These are phyloP conservation scores for Candida taoyuanica DNA, from an alignment of 805 yeast genomes.

Conservation along the genomic window DNA sequence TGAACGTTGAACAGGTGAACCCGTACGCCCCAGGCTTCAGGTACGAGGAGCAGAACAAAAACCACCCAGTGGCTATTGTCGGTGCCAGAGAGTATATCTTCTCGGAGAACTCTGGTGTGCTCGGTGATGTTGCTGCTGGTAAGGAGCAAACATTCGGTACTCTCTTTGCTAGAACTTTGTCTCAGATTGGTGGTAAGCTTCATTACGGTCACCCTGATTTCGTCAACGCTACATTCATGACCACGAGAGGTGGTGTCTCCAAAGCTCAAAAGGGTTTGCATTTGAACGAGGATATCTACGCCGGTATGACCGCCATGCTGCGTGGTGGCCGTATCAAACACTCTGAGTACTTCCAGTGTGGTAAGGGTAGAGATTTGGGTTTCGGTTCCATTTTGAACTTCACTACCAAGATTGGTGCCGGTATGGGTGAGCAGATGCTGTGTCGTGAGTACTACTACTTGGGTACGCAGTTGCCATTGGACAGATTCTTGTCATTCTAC, in stretches of 20 bases:
- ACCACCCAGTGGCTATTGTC: constrained; percentile 74
- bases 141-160: constrained; percentile 90
- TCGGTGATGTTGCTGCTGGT: constrained; percentile 90
- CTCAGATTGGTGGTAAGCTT: constrained; percentile 80
- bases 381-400: constrained; percentile 82
- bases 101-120: constrained; percentile 79
- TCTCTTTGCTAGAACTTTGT: constrained; percentile 73
- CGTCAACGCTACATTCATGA: constrained; percentile 69
- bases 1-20: constrained; percentile 68
- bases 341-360: constrained; percentile 85
- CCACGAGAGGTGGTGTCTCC: constrained; percentile 84
- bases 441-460: constrained; percentile 79
- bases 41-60: constrained; percentile 44
- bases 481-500: constrained; percentile 76
- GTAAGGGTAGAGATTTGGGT: constrained; percentile 87
- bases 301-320: constrained; percentile 78
- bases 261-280: constrained; percentile 85
- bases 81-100: constrained; percentile 87
- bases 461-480: constrained; percentile 77
- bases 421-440: constrained; percentile 88
- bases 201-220: constrained; percentile 92
- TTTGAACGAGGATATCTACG: constrained; percentile 83
- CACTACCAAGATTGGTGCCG: constrained; percentile 87
- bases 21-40: constrained; percentile 73
- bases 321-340: constrained; percentile 89